Conservation (phyloP, 495 filamentous ascomycete genomes). For the Neurospora sublineolata region DNA sequence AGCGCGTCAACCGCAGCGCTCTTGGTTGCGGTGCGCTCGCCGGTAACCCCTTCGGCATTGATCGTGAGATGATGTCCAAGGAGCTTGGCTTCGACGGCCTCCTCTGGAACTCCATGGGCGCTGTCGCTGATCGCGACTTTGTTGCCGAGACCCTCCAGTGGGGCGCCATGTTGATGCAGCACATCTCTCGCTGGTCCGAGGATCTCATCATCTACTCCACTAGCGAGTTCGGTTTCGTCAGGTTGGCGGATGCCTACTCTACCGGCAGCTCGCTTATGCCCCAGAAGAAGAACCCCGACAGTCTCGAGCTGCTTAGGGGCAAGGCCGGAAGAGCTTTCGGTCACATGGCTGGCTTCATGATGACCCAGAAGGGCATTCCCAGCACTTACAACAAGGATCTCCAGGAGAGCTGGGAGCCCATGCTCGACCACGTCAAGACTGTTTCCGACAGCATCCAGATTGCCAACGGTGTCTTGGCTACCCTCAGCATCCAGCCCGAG, state of each 20-base stretch:
- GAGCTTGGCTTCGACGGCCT: conserved; percentile 81
- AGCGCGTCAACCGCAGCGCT: conserved; percentile 65
- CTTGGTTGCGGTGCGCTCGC: conserved; percentile 80
- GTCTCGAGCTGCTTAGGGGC: conserved; percentile 75
- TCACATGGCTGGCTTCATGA: conserved; percentile 80
- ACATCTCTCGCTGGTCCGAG: conserved; percentile 79
- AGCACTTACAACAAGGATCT: conserved; percentile 93
- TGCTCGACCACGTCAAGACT: conserved; percentile 83
- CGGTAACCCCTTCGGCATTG: conserved; percentile 86
- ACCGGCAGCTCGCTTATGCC: conserved; percentile 85
- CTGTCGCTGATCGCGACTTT: conserved; percentile 80
- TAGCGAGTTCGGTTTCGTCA: conserved; percentile 72
- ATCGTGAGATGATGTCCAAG: conserved; percentile 75
- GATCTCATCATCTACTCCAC: conserved; percentile 83
- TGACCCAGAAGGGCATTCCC: conserved; percentile 77
- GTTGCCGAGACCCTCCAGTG: conserved; percentile 87
- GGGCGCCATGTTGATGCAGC: conserved; percentile 72
- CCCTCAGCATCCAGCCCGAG: conserved; percentile 55
- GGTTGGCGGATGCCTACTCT: conserved; percentile 73
- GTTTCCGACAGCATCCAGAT: conserved; percentile 78
- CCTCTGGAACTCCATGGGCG: conserved; percentile 73
- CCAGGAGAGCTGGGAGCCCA: conserved; percentile 79
- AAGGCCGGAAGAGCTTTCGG: conserved; percentile 80
- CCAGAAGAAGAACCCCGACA: conserved; percentile 75
- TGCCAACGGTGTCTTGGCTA: conserved; percentile 69